phyloP scores from a whole-genome alignment of 805 yeast species.

The Naumovozyma dairenensis region DNA sequence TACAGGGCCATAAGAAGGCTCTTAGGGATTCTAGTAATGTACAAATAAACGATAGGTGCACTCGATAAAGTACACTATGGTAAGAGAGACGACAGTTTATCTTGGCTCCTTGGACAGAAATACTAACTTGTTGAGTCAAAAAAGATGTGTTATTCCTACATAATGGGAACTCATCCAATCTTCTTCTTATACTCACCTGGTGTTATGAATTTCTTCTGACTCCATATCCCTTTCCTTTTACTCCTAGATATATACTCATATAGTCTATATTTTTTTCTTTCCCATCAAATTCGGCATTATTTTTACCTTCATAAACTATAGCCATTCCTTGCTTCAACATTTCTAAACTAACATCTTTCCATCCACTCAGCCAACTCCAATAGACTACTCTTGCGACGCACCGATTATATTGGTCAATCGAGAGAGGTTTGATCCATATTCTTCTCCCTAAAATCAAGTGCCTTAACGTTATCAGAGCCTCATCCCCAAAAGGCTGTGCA shows the following conservation, averaged over 20 bases:
- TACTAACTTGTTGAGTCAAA: too few relatives aligned
- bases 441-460: conserved; percentile 52
- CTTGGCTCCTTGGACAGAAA: too few relatives aligned
- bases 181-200: conserved; percentile 76
- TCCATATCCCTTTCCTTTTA: conserved; percentile 61
- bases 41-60: too few relatives aligned
- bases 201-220: conserved; percentile 42
- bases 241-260: conserved; percentile 53
- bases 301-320: conserved; percentile 75
- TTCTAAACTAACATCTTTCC: conserved; percentile 73
- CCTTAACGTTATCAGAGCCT: conserved; percentile 73
- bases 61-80: too few relatives aligned
- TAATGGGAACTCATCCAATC: too few relatives aligned
- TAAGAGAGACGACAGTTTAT: too few relatives aligned
- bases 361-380: conserved; percentile 50
- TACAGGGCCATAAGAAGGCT: too few relatives aligned
- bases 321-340: conserved; percentile 81
- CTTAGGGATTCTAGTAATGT: too few relatives aligned
- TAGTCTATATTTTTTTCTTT: conserved; percentile 49
- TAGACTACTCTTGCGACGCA: conserved; percentile 69
- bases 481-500: conserved; percentile 79
- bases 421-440: conserved; percentile 67
- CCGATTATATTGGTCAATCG: conserved; percentile 81
- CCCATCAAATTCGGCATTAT: conserved; percentile 80
- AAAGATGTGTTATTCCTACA: too few relatives aligned